phyloP scores from a whole-genome alignment of 768 basidiomycete genomes.

The Fibroporia radiculosa region DNA sequence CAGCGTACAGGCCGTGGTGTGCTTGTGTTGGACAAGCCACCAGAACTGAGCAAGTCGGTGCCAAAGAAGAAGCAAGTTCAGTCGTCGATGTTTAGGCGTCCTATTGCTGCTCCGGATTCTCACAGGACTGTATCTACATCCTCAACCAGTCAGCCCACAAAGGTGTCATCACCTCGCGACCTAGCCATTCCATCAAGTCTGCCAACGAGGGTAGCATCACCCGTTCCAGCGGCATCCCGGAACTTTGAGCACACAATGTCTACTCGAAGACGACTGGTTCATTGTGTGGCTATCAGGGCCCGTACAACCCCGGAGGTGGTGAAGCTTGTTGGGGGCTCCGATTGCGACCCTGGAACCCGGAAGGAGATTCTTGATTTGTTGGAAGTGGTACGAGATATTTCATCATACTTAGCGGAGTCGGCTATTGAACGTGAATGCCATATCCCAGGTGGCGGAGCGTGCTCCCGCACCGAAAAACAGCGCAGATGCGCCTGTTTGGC shows the following conservation, averaged over 20 bases:
- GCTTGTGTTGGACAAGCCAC: slow-evolving; percentile 34
- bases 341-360: slow-evolving; percentile 26
- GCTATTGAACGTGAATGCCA: too few species aligned
- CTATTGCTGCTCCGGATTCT: neutral
- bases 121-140: neutral
- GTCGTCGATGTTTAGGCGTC: slow-evolving; percentile 10
- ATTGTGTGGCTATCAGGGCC: slow-evolving; percentile 44
- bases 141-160: neutral
- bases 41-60: slow-evolving; percentile 16
- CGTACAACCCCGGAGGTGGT: slow-evolving; percentile 32
- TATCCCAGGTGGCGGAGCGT: slow-evolving; percentile 47
- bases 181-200: neutral
- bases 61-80: slow-evolving; percentile 32
- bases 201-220: slow-evolving; percentile 16
- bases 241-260: slow-evolving; percentile 11
- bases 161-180: neutral
- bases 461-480: slow-evolving; percentile 23
- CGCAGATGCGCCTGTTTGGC: slow-evolving; percentile 36
- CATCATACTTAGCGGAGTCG: neutral
- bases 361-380: slow-evolving; percentile 28
- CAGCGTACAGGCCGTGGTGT: slow-evolving; percentile 42
- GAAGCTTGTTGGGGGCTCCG: slow-evolving; percentile 37
- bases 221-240: slow-evolving; percentile 15
- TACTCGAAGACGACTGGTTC: slow-evolving; percentile 39
- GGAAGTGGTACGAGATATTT: neutral